A percentile compares a stretch with the other conserved stretches of the same genome.
Evolutionary conservation across 164 flowering plant species (phyloP).

Genomic region (Berberis vulgaris): DNA sequence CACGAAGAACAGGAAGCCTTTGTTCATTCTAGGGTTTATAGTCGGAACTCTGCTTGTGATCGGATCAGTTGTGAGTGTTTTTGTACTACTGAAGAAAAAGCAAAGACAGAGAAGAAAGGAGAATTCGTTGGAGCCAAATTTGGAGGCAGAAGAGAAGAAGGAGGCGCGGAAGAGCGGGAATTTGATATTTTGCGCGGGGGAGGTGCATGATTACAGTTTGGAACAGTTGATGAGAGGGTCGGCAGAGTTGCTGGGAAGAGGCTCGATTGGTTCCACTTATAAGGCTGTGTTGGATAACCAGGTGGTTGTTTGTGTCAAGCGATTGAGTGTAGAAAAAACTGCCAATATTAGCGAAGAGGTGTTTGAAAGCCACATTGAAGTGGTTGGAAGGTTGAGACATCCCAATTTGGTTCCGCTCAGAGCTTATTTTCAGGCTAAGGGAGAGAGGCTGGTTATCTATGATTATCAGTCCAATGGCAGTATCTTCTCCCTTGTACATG

Average conservation of each 20-base stretch:
- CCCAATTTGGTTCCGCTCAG: conserved; percentile 85
- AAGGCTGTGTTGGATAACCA: conserved; percentile 84
- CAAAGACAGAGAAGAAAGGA: conserved; percentile 7
- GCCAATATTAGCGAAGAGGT: conserved; percentile 36
- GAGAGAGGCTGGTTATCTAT: conserved; percentile 73
- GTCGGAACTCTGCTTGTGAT: conserved; percentile 24
- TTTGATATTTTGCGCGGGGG: conserved; percentile 84
- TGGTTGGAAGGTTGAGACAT: conserved; percentile 73
- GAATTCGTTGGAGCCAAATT: conserved; percentile 13
- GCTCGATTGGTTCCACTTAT: conserved; percentile 75
- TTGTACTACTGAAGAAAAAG: conserved; percentile 20
- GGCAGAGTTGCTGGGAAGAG: conserved; percentile 87
- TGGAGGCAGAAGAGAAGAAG: conserved; percentile 22
- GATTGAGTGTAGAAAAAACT: conserved; percentile 50
- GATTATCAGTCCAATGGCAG: conserved; percentile 95
- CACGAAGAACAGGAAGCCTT: conserved; percentile 19
- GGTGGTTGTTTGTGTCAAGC: conserved; percentile 69
- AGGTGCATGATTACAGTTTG: conserved; percentile 50
- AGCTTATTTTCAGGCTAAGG: conserved; percentile 84
- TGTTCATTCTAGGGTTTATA: conserved; percentile 33
- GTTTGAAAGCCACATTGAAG: conserved; percentile 70
- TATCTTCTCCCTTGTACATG: conserved; percentile 76
- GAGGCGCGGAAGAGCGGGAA: conserved; percentile 55
- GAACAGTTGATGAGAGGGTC: conserved; percentile 94
- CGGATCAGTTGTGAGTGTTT: conserved; percentile 23